Conservation (phyloP, 1,139 yeast genomes). For the Candida mesenterica region DNA sequence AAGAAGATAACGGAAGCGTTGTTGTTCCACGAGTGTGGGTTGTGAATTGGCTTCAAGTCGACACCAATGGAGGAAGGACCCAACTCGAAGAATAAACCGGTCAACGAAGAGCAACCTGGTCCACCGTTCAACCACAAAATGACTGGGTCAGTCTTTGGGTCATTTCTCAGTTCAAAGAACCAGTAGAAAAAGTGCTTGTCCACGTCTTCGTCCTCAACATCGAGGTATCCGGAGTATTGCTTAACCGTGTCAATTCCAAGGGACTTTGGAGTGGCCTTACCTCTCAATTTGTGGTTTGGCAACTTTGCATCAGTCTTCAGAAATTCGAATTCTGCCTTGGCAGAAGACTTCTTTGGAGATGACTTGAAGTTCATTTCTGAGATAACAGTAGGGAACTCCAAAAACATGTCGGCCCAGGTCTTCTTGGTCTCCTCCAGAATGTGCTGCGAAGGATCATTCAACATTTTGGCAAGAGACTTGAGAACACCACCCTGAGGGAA, state of each 20-base stretch:
- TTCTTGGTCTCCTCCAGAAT: conserved; percentile 49
- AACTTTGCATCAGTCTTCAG: conserved; percentile 45
- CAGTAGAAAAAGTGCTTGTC: conserved; percentile 82
- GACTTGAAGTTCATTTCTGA: conserved; percentile 52
- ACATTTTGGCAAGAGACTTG: conserved; percentile 31
- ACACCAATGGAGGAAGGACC: conserved; percentile 78
- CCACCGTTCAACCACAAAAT: conserved; percentile 90
- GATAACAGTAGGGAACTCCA: conserved; percentile 54
- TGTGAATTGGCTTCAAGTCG: conserved; percentile 66
- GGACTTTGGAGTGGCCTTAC: conserved; percentile 47
- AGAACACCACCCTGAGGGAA: too few species aligned
- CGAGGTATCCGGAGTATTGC: conserved; percentile 87
- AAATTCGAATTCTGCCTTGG: conserved; percentile 51
- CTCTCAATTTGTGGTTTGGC: conserved; percentile 60
- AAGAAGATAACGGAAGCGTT: conserved; percentile 89
- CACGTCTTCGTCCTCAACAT: conserved; percentile 60
- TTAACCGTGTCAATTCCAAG: conserved; percentile 77
- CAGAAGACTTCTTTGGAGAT: conserved; percentile 33
- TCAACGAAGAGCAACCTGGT: conserved; percentile 87
- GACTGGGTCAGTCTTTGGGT: conserved; percentile 81
- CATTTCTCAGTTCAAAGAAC: conserved; percentile 89
- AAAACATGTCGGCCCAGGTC: conserved; percentile 61
- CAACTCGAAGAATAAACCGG: conserved; percentile 88
- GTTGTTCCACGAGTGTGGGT: conserved; percentile 83
- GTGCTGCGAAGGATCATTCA: conserved; percentile 48